Evolutionary conservation across 345 rosid genomes (phyloP), one percentile per base, ranked within the genome.

Genomic region (Noccaea bulbosa): DNA sequence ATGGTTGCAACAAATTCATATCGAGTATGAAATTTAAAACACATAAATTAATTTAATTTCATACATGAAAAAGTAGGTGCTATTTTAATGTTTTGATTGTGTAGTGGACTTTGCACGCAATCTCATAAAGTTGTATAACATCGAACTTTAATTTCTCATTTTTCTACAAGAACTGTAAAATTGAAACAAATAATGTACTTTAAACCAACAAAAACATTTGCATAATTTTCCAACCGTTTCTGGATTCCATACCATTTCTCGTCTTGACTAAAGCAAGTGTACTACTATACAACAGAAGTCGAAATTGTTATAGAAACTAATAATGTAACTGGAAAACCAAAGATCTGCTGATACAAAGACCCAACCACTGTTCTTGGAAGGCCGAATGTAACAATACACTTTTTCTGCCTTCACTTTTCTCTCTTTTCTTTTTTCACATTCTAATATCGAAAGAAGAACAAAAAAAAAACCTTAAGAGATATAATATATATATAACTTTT

Each of bases 351-450:
- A 57, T 73, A 59, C 62, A 51, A 74, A 58, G 67, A 66, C 72
- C 62, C 39, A 74, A 58, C 67, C 62, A 49, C 37, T 73, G 71
- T 65, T 56, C 59, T 40, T 65, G 71, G 71, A 65, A 47, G 58
- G 71, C 44, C 77, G 58, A 55, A 73, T 57, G 72, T 73, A 66
- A 57, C 71, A 65, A 65, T 55, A 65, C 60, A 65, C 58, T 16
- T 35, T 63, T 15, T 32, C 16, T n/a, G 45, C 40, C 46, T 48
- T 57, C 45, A 50, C 15, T 68, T 52, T 58, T 65, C 17, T 55
- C 7, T 30, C 15, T 51, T 48, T 46, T 53, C 39, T n/a, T 24
- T 72, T 64, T 65, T 73, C 67, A 73, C 72, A 73, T 73, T 57
- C 72, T 65, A 57, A 2, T 73, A 27, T 55, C 43, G 48, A 56